These are phyloP conservation scores for Aspergillus costaricaensis DNA, from an alignment of 2,329 filamentous ascomycete genomes.

Conservation along the genomic window DNA sequence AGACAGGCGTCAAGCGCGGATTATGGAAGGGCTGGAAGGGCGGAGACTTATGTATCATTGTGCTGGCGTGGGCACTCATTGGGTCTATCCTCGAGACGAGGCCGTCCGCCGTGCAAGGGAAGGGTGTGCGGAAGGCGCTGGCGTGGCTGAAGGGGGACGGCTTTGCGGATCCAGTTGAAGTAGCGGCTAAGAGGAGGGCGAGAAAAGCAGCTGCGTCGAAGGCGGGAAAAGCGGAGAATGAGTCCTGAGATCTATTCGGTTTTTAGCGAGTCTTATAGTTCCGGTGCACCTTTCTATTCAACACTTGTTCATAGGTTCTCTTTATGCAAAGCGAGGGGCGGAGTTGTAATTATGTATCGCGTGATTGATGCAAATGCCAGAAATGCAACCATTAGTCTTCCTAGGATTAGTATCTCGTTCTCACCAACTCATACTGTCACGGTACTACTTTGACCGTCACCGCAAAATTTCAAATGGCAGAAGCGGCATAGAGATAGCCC, in stretches of 20 bases:
- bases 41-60: conserved; percentile 83
- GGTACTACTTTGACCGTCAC: no score
- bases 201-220: conserved; percentile 28
- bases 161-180: conserved; percentile 66
- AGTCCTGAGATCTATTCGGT: not conserved
- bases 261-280: not conserved
- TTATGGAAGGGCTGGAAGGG: conserved; percentile 83
- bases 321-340: not conserved
- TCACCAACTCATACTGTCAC: no score
- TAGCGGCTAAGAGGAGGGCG: conserved; percentile 42
- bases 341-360: not conserved
- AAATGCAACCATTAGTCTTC: not conserved
- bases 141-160: conserved; percentile 75
- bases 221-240: conserved; percentile 3
- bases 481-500: no score
- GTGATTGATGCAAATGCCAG: not conserved
- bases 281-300: not conserved
- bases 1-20: conserved; percentile 85
- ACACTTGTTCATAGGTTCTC: not conserved
- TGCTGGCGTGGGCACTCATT: conserved; percentile 73
- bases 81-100: conserved; percentile 76
- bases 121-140: conserved; percentile 68
- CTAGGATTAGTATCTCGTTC: no score
- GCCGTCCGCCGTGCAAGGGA: conserved; percentile 67
- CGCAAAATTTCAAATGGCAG: no score